Conservation (phyloP, 1,284 basidiomycete species). For the Ustilago trichophora region DNA sequence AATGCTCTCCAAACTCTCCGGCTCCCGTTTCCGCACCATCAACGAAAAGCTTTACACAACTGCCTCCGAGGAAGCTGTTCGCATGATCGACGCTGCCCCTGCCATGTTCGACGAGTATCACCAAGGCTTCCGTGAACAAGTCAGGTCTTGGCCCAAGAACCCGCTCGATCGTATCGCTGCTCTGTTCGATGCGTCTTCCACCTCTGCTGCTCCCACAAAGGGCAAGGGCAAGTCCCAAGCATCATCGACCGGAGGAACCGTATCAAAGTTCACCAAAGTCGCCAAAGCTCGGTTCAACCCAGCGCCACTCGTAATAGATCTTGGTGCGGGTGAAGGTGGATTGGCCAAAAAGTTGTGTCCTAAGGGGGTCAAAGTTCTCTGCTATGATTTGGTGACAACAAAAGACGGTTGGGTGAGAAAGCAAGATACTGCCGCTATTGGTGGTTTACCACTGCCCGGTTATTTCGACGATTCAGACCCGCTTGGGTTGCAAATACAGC, state of each 20-base stretch:
- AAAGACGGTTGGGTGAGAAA: constrained; percentile 69
- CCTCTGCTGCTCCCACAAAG: no score
- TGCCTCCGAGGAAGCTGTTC: constrained; percentile 47
- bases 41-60: constrained; percentile 66
- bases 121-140: constrained; percentile 64
- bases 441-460: constrained; percentile 50
- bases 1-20: constrained; percentile 59
- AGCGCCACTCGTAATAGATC: constrained; percentile 81
- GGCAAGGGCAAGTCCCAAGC: constrained; percentile 6
- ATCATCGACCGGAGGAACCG: no score
- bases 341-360: constrained; percentile 72
- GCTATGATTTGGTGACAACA: constrained; percentile 84
- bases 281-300: constrained; percentile 66
- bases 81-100: constrained; percentile 55
- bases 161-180: constrained; percentile 60
- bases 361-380: constrained; percentile 72
- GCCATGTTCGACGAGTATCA: constrained; percentile 62
- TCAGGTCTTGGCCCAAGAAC: constrained; percentile 64
- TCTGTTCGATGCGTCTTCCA: constrained; percentile 27
- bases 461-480: constrained; percentile 16
- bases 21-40: constrained; percentile 65
- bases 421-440: constrained; percentile 49
- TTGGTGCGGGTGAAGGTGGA: constrained; percentile 94
- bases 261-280: constrained; percentile 1
- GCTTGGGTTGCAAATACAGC: constrained; percentile 2